A percentile compares a stretch with the other conserved stretches of the same genome.
Conservation (phyloP, 192 early-diverging fungal genomes). For the Coemansia sp. region DNA sequence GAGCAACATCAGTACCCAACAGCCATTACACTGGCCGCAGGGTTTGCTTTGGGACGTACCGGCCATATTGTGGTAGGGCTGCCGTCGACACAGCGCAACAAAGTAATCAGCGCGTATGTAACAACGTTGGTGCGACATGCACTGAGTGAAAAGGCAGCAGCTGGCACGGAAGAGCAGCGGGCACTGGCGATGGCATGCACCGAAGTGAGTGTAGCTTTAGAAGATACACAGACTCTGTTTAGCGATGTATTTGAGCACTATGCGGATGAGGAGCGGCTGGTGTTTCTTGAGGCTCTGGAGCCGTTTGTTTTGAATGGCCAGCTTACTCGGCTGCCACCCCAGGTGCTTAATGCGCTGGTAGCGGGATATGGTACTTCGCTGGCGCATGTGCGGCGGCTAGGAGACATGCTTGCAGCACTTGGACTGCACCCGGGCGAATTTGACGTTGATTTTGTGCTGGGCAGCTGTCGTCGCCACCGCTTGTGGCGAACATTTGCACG, state of each 20-base stretch:
- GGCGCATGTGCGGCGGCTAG: slow-evolving; percentile 34
- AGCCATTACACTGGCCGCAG: slow-evolving; percentile 44
- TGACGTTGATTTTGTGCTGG: slow-evolving; percentile 44
- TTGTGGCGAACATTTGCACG: slow-evolving; percentile 55
- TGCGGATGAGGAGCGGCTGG: background rate
- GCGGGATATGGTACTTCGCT: slow-evolving; percentile 23
- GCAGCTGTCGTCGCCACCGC: slow-evolving; percentile 30
- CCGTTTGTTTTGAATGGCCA: slow-evolving; percentile 44
- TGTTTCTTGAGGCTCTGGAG: slow-evolving; percentile 42
- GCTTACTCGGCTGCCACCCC: slow-evolving; percentile 30
- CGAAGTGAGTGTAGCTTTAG: slow-evolving; percentile 36
- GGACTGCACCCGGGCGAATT: slow-evolving; percentile 41
- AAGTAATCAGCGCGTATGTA: too few species aligned
- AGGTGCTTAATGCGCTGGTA: slow-evolving; percentile 42
- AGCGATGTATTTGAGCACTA: slow-evolving; percentile 43
- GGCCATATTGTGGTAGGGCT: slow-evolving; percentile 48
- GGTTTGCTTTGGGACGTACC: slow-evolving; percentile 38
- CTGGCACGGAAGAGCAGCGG: slow-evolving; percentile 13
- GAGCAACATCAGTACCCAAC: slow-evolving; percentile 28
- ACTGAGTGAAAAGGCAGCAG: background rate
- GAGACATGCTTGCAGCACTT: slow-evolving; percentile 30
- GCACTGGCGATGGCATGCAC: slow-evolving; percentile 33
- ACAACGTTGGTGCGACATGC: too few species aligned
- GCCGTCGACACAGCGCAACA: slow-evolving; percentile 11
- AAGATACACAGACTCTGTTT: slow-evolving; percentile 25